Conservation (phyloP, 371 early-diverging fungal genomes). For the Mucor sp. region DNA sequence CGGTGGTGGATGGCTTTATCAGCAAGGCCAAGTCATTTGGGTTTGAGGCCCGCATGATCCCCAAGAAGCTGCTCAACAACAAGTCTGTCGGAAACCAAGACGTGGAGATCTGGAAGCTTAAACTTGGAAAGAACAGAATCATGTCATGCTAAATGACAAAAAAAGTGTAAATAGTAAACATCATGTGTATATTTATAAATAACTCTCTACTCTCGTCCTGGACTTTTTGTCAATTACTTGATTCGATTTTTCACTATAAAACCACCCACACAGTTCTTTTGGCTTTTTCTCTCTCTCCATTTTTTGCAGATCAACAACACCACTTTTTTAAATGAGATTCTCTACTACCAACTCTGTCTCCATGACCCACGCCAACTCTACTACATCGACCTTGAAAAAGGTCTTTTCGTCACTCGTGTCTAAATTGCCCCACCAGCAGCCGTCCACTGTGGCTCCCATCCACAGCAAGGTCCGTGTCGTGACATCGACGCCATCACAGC, state of each 20-base stretch:
- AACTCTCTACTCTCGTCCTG: conserved; percentile 1
- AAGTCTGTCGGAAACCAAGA: conserved; percentile 32
- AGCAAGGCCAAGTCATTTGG: conserved; percentile 30
- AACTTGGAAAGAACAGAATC: conserved; percentile 10
- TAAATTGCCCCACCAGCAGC: conserved; percentile 16
- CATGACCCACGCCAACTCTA: neutral
- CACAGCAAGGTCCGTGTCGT: neutral
- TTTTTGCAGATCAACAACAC: neutral
- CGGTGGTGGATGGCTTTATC: conserved; percentile 40
- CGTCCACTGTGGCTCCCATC: neutral
- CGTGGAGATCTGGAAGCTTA: conserved; percentile 47
- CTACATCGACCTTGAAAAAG: conserved; percentile 12
- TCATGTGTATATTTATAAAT: neutral
- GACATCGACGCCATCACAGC: neutral
- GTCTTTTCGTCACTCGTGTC: conserved; percentile 1
- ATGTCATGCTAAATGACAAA: conserved; percentile 3
- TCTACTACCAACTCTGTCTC: conserved; percentile 6
- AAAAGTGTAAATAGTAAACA: conserved; percentile 5
- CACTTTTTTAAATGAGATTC: conserved; percentile 10
- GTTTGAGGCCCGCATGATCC: conserved; percentile 37
- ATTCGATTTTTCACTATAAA: conserved; percentile 6
- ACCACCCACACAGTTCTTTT: no score
- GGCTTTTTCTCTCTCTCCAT: neutral
- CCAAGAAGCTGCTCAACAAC: conserved; percentile 27
- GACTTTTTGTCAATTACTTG: conserved; percentile 20